These are phyloP conservation scores for Dactylis glomerata DNA, from an alignment of 176 grass and related monocot genomes.

Conservation along the genomic window DNA sequence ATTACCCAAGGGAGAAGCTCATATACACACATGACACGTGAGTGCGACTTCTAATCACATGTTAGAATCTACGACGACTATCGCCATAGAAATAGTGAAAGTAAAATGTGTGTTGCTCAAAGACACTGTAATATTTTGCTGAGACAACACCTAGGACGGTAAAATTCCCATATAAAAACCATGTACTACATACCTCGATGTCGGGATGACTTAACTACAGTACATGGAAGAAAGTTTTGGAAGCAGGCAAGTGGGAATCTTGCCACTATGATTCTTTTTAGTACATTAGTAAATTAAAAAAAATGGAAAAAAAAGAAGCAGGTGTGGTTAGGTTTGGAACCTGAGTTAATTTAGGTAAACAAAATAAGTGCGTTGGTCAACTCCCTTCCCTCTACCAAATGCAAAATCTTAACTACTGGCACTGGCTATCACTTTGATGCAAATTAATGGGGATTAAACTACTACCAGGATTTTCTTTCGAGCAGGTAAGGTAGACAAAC, in stretches of 20 bases:
- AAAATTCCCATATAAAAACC: too few species aligned
- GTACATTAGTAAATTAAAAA: neutral
- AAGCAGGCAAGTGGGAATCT: neutral
- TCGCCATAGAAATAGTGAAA: too few species aligned
- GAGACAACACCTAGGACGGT: too few species aligned
- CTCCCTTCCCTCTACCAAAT: neutral
- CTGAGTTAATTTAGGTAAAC: neutral
- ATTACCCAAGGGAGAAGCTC: neutral
- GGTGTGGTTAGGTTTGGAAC: neutral
- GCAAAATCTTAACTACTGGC: neutral
- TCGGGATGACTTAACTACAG: neutral
- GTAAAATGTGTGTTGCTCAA: too few species aligned
- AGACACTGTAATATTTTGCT: too few species aligned
- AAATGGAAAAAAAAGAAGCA: neutral
- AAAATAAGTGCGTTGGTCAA: slow-evolving; percentile 10
- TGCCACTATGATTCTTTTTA: neutral
- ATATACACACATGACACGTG: neutral
- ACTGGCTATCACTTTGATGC: neutral
- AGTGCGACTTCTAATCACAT: too few species aligned
- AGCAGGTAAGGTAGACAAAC: neutral
- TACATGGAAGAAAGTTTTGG: neutral
- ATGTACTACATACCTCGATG: neutral
- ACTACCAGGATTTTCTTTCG: neutral
- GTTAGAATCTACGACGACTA: neutral
- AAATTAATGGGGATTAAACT: neutral